Percentiles rank a stretch among this genome's conserved stretches.
Evolutionary conservation across 2,329 filamentous ascomycete genomes (phyloP).

Genomic region (Sporothrix sp.): DNA sequence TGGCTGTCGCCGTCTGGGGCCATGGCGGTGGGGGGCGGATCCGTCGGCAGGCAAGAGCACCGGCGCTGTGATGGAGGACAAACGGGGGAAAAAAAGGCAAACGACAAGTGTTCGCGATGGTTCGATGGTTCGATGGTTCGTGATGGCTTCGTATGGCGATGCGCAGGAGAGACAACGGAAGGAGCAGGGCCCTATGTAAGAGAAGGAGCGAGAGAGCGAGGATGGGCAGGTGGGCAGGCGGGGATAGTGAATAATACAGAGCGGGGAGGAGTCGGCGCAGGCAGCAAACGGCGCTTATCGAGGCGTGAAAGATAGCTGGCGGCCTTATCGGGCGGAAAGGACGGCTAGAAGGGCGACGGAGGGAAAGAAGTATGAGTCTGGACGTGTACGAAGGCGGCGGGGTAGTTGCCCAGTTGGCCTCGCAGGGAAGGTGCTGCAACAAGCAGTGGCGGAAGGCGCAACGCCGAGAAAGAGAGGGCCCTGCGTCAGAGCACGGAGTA

Average conservation of each 20-base stretch:
- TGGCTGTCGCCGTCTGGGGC: too few species aligned
- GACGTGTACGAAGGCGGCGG: too few species aligned
- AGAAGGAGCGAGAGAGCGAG: slow-evolving; percentile 1
- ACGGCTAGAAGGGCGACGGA: background rate
- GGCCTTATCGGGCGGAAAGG: background rate
- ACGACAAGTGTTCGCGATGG: too few species aligned
- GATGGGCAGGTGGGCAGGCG: background rate
- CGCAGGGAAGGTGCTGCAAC: too few species aligned
- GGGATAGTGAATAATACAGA: slow-evolving; percentile 7
- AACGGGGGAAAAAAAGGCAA: background rate
- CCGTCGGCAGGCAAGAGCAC: too few species aligned
- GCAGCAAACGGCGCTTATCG: slow-evolving; percentile 4
- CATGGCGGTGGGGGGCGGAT: too few species aligned
- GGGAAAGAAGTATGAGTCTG: background rate
- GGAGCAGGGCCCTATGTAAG: background rate
- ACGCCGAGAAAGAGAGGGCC: too few species aligned
- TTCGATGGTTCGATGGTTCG: too few species aligned
- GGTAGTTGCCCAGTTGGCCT: too few species aligned
- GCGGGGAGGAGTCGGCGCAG: background rate
- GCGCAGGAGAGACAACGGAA: background rate
- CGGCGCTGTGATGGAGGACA: background rate
- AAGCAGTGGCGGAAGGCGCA: too few species aligned
- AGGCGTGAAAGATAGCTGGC: background rate
- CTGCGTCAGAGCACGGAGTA: too few species aligned
- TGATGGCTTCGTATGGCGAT: too few species aligned